phyloP scores from a whole-genome alignment of 306 rosid genomes.

The Gastrolobium bilobum region DNA sequence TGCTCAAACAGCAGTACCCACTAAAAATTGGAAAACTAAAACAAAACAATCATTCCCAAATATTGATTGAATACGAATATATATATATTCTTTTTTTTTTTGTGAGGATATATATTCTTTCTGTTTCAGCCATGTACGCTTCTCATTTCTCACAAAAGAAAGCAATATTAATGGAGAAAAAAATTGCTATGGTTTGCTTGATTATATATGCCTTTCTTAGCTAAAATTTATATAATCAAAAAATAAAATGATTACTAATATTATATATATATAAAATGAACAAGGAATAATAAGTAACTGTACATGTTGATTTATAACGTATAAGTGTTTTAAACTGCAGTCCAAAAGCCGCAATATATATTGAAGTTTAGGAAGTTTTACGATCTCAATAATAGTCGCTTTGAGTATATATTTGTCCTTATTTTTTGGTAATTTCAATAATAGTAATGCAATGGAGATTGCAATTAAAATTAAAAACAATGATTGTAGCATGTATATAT shows the following conservation, averaged over 20 bases:
- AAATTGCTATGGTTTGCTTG: neutral
- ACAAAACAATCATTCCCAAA: neutral
- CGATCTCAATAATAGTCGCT: too few relatives aligned
- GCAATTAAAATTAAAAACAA: too few relatives aligned
- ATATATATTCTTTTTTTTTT: too few relatives aligned
- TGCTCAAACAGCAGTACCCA: slow-evolving; percentile 10
- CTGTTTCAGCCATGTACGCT: neutral
- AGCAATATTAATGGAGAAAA: neutral
- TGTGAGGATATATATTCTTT: too few relatives aligned
- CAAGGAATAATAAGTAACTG: neutral
- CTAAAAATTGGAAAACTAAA: neutral
- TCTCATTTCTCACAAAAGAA: neutral
- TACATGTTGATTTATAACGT: neutral
- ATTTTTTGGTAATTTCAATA: too few relatives aligned
- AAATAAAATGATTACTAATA: neutral
- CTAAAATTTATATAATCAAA: neutral
- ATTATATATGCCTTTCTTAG: neutral
- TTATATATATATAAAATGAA: neutral
- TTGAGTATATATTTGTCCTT: too few relatives aligned
- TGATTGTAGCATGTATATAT: too few relatives aligned
- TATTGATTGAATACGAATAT: neutral
- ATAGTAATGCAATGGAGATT: too few relatives aligned
- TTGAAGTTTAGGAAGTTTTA: too few relatives aligned
- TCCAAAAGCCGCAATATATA: too few relatives aligned
- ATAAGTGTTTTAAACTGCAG: neutral